A percentile compares a stretch with the other conserved stretches of the same genome.
Evolutionary conservation across 345 rosid genomes (phyloP).

Genomic region (Rhodamnia rubescens): DNA sequence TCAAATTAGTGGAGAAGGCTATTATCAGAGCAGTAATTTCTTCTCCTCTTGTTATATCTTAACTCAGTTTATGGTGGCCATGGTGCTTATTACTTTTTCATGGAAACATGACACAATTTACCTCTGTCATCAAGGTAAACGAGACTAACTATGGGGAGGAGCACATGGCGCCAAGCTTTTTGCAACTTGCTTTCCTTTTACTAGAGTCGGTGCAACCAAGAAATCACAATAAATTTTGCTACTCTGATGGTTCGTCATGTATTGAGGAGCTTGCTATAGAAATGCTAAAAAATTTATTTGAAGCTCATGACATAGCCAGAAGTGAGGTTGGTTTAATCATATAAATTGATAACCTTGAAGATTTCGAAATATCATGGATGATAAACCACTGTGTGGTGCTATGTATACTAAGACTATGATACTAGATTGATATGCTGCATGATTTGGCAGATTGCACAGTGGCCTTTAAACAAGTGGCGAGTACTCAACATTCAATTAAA

Average conservation of each 20-base stretch:
- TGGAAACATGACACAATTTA: background rate
- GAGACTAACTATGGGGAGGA: conserved; percentile 78
- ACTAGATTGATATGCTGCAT: background rate
- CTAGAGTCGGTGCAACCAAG: conserved; percentile 55
- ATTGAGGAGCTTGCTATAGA: conserved; percentile 58
- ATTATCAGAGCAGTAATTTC: conserved; percentile 56
- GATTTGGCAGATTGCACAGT: background rate
- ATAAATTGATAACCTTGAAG: background rate
- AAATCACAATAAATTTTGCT: conserved; percentile 14
- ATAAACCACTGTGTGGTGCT: background rate
- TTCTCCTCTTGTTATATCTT: background rate
- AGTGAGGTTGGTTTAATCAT: conserved; percentile 44
- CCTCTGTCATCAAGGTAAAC: conserved; percentile 31
- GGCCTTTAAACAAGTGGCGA: background rate
- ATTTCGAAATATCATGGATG: background rate
- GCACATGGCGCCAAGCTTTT: conserved; percentile 63
- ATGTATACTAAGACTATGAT: background rate
- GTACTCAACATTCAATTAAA: background rate
- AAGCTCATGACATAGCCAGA: conserved; percentile 78
- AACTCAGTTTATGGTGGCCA: background rate
- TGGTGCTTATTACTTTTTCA: background rate
- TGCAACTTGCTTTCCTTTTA: conserved; percentile 58
- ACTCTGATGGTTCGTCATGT: conserved; percentile 38
- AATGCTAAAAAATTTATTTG: conserved; percentile 60
- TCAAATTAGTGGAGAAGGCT: conserved; percentile 49